Evolutionary conservation across 1,139 yeast species (phyloP).

Genomic region (Sugiyamaella pinicola): DNA sequence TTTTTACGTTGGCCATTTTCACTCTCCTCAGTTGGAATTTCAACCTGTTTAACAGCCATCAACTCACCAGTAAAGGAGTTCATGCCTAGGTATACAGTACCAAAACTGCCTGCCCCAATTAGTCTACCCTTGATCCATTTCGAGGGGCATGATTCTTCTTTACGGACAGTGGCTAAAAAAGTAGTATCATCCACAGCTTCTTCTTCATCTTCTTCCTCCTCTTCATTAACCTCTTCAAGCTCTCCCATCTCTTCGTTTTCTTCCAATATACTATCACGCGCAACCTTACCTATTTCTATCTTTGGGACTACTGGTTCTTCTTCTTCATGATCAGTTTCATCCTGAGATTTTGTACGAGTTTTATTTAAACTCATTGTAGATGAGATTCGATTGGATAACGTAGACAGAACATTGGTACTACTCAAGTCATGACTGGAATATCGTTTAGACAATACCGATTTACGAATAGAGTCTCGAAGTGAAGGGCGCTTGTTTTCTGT

Average conservation of each 20-base stretch:
- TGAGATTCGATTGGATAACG: conserved; percentile 33
- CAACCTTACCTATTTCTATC: neutral
- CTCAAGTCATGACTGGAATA: conserved; percentile 13
- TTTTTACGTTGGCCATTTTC: conserved; percentile 51
- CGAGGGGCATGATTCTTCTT: conserved; percentile 60
- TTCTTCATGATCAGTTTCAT: neutral
- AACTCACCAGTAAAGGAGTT: conserved; percentile 90
- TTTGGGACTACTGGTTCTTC: neutral
- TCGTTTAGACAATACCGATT: conserved; percentile 20
- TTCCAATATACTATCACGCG: neutral
- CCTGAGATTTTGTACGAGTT: conserved; percentile 3
- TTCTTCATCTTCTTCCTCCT: conserved; percentile 21
- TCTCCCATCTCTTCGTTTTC: neutral
- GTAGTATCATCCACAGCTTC: conserved; percentile 34
- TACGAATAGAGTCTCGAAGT: conserved; percentile 19
- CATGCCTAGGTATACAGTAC: conserved; percentile 90
- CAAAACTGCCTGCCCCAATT: conserved; percentile 94
- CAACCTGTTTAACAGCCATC: conserved; percentile 96
- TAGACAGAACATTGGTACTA: conserved; percentile 27
- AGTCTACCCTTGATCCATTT: conserved; percentile 91
- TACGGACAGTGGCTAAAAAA: conserved; percentile 49
- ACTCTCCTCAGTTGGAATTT: conserved; percentile 51
- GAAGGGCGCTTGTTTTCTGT: conserved; percentile 11
- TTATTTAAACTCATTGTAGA: conserved; percentile 24
- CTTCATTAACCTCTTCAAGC: conserved; percentile 1